phyloP scores from a whole-genome alignment of 345 rosid genomes.

The Eucalyptus rudis region DNA sequence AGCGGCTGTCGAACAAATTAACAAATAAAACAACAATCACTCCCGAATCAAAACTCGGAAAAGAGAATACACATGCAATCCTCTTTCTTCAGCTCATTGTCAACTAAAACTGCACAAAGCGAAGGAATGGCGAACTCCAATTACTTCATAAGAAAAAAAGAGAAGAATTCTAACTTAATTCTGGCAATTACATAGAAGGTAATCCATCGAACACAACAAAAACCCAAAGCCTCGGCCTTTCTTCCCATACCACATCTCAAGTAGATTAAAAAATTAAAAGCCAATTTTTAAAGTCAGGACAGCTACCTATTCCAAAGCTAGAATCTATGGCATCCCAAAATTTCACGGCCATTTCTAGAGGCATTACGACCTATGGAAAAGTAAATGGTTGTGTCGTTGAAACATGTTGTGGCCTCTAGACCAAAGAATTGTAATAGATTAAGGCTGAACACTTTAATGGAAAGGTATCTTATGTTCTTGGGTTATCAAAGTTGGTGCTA shows the following conservation, averaged over 20 bases:
- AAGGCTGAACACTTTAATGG: too few species aligned
- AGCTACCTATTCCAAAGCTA: too few species aligned
- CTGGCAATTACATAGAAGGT: neutral
- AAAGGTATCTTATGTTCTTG: too few species aligned
- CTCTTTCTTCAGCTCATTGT: neutral
- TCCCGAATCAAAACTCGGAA: neutral
- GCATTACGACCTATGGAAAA: too few species aligned
- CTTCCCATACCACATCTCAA: neutral
- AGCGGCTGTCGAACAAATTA: slow-evolving; percentile 19
- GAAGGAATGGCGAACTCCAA: neutral
- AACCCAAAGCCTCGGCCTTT: neutral
- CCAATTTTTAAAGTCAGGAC: neutral
- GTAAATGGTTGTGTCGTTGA: too few species aligned
- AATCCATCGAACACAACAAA: neutral
- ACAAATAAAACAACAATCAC: neutral
- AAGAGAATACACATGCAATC: neutral
- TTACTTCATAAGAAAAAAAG: neutral
- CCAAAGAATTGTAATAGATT: too few species aligned
- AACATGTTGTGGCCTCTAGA: too few species aligned
- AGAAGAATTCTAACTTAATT: neutral
- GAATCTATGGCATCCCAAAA: too few species aligned
- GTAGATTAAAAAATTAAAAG: neutral
- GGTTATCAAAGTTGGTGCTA: too few species aligned
- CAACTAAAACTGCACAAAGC: neutral
- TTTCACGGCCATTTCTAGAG: too few species aligned